These are phyloP conservation scores for Leccinum subrobustum DNA, from an alignment of 1,284 basidiomycete species.

Conservation along the genomic window DNA sequence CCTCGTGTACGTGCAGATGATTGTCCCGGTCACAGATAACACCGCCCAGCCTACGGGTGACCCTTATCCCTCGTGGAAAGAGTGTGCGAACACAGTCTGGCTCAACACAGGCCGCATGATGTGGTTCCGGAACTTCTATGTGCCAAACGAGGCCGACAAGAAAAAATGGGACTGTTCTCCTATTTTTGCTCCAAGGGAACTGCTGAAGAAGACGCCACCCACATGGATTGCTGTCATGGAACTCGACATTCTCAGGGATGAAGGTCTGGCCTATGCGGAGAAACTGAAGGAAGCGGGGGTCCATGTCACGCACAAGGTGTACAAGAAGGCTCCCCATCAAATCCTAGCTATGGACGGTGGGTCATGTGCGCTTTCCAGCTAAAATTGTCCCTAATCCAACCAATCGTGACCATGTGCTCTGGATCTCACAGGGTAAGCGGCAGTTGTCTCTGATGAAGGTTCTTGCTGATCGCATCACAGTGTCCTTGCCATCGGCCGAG, in stretches of 20 bases:
- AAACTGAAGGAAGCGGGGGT: constrained; percentile 45
- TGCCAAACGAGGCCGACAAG: constrained; percentile 44
- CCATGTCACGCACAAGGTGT: constrained; percentile 43
- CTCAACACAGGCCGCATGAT: constrained; percentile 48
- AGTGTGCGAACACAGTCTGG: constrained; percentile 47
- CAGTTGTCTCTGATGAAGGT: background rate
- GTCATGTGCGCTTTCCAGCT: constrained; percentile 16
- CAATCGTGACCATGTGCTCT: constrained; percentile 15
- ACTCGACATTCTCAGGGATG: constrained; percentile 53
- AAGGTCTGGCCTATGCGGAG: constrained; percentile 51
- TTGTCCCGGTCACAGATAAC: constrained; percentile 42
- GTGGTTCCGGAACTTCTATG: constrained; percentile 53
- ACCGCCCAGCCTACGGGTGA: constrained; percentile 31
- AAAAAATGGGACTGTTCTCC: constrained; percentile 51
- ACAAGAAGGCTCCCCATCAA: constrained; percentile 47
- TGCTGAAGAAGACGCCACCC: constrained; percentile 40
- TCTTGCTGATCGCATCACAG: constrained; percentile 27
- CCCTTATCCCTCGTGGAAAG: constrained; percentile 46
- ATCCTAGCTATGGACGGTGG: constrained; percentile 51
- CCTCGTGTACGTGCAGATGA: constrained; percentile 43
- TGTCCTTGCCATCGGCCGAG: constrained; percentile 36
- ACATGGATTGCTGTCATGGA: constrained; percentile 53
- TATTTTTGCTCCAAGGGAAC: constrained; percentile 47
- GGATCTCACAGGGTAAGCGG: constrained; percentile 25
- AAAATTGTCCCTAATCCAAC: constrained; percentile 9